These are phyloP conservation scores for Cercospora zeina DNA, from an alignment of 2,329 filamentous ascomycete species.

Conservation along the genomic window DNA sequence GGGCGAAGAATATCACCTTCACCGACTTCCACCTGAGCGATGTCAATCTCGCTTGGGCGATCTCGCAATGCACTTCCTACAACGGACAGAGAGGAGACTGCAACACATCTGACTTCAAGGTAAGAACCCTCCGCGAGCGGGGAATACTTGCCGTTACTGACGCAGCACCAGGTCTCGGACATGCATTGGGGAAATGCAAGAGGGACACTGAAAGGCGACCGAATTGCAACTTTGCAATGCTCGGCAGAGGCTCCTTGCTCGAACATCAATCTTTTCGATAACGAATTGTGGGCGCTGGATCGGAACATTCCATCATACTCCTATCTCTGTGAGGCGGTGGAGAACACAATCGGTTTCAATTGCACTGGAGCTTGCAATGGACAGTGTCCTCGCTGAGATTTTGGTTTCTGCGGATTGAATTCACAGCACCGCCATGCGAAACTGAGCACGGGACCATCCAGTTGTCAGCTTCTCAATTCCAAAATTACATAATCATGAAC, in stretches of 20 bases:
- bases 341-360: conserved; percentile 28
- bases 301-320: conserved; percentile 23
- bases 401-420: conserved; percentile 43
- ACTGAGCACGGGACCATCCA: background rate
- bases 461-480: background rate
- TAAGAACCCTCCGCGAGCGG: background rate
- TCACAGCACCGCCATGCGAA: background rate
- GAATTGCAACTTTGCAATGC: conserved; percentile 36
- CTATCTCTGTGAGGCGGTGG: conserved; percentile 36
- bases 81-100: conserved; percentile 30
- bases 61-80: conserved; percentile 38
- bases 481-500: no score
- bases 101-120: conserved; percentile 41
- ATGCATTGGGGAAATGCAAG: conserved; percentile 38
- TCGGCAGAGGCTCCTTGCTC: conserved; percentile 35
- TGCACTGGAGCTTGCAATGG: conserved; percentile 31
- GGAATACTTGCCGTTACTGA: conserved; percentile 1
- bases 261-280: conserved; percentile 31
- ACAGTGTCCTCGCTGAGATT: conserved; percentile 43
- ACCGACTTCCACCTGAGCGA: conserved; percentile 38
- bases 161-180: conserved; percentile 38
- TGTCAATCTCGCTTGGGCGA: conserved; percentile 32
- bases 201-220: conserved; percentile 36
- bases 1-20: conserved; percentile 43
- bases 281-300: conserved; percentile 25